Evolutionary conservation across 1,284 basidiomycete genomes (phyloP).

Genomic region (Puccinia novopanici): DNA sequence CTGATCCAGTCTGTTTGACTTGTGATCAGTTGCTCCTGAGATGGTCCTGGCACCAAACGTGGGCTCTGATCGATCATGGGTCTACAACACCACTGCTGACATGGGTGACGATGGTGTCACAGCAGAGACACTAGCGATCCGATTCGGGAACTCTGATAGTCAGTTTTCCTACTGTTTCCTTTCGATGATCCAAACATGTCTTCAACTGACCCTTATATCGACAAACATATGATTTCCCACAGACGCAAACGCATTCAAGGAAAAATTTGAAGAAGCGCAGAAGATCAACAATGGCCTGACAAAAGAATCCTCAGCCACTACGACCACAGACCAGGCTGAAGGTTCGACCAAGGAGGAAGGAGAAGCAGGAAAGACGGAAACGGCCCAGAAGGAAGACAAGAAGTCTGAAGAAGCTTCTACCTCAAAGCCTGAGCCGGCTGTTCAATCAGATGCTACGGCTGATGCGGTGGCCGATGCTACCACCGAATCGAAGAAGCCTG

Average conservation of each 20-base stretch:
- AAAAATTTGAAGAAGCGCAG: constrained; percentile 80
- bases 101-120: constrained; percentile 80
- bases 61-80: constrained; percentile 98
- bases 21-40: constrained; percentile 72
- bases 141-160: constrained; percentile 97
- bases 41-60: constrained; percentile 98
- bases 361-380: constrained; percentile 49
- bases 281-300: constrained; percentile 65
- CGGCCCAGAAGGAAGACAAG: constrained; percentile 51
- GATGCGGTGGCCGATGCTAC: constrained; percentile 54
- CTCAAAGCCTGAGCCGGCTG: constrained; percentile 40
- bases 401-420: constrained; percentile 32
- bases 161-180: constrained; percentile 60
- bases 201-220: neutral
- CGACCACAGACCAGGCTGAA: constrained; percentile 51
- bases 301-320: constrained; percentile 32
- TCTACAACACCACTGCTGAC: constrained; percentile 95
- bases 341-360: constrained; percentile 19
- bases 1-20: neutral
- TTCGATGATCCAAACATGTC: neutral
- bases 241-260: constrained; percentile 88
- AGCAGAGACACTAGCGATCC: constrained; percentile 93
- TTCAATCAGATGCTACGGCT: constrained; percentile 51
- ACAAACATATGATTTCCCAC: constrained; percentile 15
- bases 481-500: no score